Evolutionary conservation across 192 early-diverging fungal genomes (phyloP).

Genomic region (Podila verticillata): DNA sequence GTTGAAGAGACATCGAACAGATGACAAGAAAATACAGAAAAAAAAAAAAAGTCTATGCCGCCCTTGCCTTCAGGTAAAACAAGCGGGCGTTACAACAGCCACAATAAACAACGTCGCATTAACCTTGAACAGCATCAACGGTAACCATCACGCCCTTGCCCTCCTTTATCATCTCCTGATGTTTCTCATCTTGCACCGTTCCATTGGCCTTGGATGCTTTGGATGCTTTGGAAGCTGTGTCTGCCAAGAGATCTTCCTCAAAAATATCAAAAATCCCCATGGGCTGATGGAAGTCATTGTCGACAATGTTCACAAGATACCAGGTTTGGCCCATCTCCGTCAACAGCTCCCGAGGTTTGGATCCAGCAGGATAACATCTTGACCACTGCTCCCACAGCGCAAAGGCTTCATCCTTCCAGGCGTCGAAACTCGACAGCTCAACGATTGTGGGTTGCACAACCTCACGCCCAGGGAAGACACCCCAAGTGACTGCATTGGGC

Average conservation of each 20-base stretch:
- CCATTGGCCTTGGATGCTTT: no score
- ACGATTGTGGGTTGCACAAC: constrained; percentile 94
- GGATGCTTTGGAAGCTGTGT: no score
- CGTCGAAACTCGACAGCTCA: constrained; percentile 83
- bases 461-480: constrained; percentile 95
- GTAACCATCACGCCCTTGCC: no score
- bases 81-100: no score
- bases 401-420: constrained; percentile 97
- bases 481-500: constrained; percentile 96
- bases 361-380: constrained; percentile 63
- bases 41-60: constrained; percentile 5
- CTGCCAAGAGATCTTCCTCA: constrained; percentile 38
- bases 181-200: no score
- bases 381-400: constrained; percentile 92
- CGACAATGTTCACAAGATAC: constrained; percentile 92
- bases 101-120: not conserved
- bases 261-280: constrained; percentile 77
- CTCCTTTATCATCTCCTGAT: no score
- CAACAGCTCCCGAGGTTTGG: constrained; percentile 62
- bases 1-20: constrained; percentile 39
- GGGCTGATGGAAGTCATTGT: constrained; percentile 85
- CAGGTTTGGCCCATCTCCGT: constrained; percentile 69
- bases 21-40: constrained; percentile 1
- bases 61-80: no score
- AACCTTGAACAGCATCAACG: no score